Base-by-base conservation (phyloP, 2,329 filamentous ascomycete species). In the Xylariaceae sp. region DNA sequence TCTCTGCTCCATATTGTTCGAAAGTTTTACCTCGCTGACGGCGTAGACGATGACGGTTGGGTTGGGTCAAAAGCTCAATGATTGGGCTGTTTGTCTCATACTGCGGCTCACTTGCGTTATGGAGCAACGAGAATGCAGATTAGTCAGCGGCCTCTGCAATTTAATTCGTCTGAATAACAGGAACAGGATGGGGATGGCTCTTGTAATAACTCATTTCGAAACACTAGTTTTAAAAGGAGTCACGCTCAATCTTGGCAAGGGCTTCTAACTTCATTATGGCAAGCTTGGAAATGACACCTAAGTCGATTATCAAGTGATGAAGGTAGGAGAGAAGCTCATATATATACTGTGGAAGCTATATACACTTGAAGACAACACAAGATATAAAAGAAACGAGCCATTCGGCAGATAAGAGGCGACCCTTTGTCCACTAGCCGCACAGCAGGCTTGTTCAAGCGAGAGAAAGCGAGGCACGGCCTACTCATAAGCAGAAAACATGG, bases 261-360 rank as follows among this genome's bases (percentile, higher is more conserved):
- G n/a, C n/a, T n/a, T n/a, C n/a, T n/a, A n/a, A n/a, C n/a, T n/a
- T n/a, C n/a, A n/a, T n/a, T n/a, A 6, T 18, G 41, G 7, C 27
- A 30, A 37, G 35, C 8, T 37, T n/a, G n/a, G n/a, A 42, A 24
- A 42, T 24, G 8, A 32, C 33, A 40, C 33, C 16, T 24, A 10
- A 41, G 26, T 16, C 7, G 15, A 39, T 15, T 18, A 50, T 21
- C 2, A n/a, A 30, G 26, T 21, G 11, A 32, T 7, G 29, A 8
- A 16, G 9, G 21, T 35, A 6, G 37, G 29, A 47, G 50, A 37
- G 41, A 57, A 56, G 53, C 6, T 46, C 33, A 50, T 52, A 46
- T 56, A 43, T 44, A 58, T 62, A 65, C 55, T 63, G 52, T 39
- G 46, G 53, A 63, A 55, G 60, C 63, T 67, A 66, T 67, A 61